These are phyloP conservation scores for Acanthamoeba royreba DNA, from an alignment of 208 protist species.

Conservation along the genomic window DNA sequence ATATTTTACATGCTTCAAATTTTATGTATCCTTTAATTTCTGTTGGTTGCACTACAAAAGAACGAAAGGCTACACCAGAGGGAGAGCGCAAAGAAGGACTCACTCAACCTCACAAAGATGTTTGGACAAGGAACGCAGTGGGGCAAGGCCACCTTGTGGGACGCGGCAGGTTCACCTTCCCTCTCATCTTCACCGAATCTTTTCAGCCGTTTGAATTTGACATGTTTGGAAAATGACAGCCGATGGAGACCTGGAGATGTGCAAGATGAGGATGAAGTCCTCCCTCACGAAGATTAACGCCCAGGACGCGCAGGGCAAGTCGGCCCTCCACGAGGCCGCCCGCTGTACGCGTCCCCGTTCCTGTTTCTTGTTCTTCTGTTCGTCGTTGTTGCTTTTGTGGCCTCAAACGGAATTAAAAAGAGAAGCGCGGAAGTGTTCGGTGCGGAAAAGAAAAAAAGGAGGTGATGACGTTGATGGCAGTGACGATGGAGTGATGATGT, in stretches of 20 bases:
- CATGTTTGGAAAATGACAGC: background rate
- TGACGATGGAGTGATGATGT: too few species aligned
- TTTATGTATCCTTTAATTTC: too few species aligned
- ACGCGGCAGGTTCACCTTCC: background rate
- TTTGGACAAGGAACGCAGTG: slow-evolving; percentile 2
- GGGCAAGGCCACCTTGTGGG: background rate
- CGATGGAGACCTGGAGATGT: slow-evolving; percentile 13
- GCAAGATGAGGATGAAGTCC: slow-evolving; percentile 7
- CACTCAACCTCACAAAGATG: background rate
- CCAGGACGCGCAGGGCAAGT: background rate
- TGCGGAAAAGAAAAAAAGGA: too few species aligned
- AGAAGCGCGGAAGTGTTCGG: too few species aligned
- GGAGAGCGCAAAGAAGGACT: too few species aligned
- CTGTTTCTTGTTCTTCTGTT: background rate
- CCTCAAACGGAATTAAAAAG: too few species aligned
- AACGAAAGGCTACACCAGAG: too few species aligned
- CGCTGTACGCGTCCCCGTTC: background rate
- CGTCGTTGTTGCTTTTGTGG: too few species aligned
- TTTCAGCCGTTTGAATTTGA: background rate
- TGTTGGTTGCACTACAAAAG: too few species aligned
- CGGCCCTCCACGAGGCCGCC: background rate
- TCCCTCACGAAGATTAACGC: background rate
- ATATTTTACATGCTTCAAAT: too few species aligned
- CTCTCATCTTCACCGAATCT: background rate
- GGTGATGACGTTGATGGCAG: too few species aligned